Percentiles rank a stretch among this genome's conserved stretches.
Conservation (phyloP, 2,329 filamentous ascomycete species). For the Aspergillus felis region DNA sequence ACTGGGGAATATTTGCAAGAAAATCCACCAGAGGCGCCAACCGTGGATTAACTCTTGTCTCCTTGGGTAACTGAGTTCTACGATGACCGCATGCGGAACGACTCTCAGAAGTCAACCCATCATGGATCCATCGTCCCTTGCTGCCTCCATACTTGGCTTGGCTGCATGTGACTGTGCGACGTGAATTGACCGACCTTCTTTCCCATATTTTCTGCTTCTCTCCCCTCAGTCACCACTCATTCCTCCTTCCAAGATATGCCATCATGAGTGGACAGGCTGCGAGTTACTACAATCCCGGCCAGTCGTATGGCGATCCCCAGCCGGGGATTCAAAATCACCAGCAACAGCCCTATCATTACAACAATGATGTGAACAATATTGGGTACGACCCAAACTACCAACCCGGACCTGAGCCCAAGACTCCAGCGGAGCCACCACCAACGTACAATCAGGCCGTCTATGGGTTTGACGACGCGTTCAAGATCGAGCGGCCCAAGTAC, state of each 20-base stretch:
- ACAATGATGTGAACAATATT: constrained; percentile 11
- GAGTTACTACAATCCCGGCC: constrained; percentile 32
- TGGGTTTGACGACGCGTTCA: constrained; percentile 76
- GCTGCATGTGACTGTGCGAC: neutral
- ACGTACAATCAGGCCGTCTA: constrained; percentile 35
- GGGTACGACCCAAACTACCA: constrained; percentile 16
- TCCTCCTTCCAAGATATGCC: constrained; percentile 3
- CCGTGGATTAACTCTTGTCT: neutral
- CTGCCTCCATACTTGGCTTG: neutral
- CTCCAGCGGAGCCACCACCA: constrained; percentile 36
- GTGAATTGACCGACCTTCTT: constrained; percentile 1
- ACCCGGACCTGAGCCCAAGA: constrained; percentile 12
- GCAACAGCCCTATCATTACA: constrained; percentile 12
- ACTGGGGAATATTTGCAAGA: too few species aligned
- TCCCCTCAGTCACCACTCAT: constrained; percentile 2
- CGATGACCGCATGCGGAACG: neutral
- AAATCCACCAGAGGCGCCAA: neutral
- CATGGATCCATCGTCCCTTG: neutral
- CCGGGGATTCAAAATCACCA: constrained; percentile 10
- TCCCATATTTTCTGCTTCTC: constrained; percentile 3
- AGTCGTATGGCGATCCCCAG: constrained; percentile 19
- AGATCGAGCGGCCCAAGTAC: constrained; percentile 76
- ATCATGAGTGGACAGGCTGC: constrained; percentile 37
- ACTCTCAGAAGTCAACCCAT: neutral
- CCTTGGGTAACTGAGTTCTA: neutral